phyloP scores from a whole-genome alignment of 163 green algal species.

The Prototheca wickerhamii region DNA sequence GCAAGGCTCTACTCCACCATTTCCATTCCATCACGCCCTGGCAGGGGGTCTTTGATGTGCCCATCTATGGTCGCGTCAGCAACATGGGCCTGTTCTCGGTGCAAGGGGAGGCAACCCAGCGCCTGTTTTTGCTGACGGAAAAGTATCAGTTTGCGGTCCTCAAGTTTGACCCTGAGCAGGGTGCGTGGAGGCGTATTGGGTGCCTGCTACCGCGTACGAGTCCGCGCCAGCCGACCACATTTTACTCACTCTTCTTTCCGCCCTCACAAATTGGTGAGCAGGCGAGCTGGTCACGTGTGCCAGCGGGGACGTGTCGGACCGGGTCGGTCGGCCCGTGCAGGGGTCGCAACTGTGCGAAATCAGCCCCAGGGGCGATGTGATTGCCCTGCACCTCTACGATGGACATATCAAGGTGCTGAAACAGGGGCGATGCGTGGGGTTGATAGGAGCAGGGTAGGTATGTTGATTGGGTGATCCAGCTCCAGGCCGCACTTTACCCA shows the following conservation, averaged over 20 bases:
- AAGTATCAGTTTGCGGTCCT: neutral
- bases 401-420: constrained; percentile 89
- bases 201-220: neutral
- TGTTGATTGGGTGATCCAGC: neutral
- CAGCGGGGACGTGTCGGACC: constrained; percentile 69
- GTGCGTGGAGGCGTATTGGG: neutral
- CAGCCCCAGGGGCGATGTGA: constrained; percentile 66
- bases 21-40: neutral
- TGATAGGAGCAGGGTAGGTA: neutral
- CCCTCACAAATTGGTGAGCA: constrained; percentile 10
- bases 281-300: constrained; percentile 74
- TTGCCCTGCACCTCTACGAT: constrained; percentile 93
- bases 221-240: neutral
- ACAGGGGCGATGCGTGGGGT: neutral
- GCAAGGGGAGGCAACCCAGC: constrained; percentile 51
- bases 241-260: neutral
- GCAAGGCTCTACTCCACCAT: neutral
- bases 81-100: constrained; percentile 79
- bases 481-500: neutral
- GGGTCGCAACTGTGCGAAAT: constrained; percentile 76
- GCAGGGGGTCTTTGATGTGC: constrained; percentile 79
- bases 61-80: constrained; percentile 88
- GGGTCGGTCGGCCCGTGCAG: constrained; percentile 69
- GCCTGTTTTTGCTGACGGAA: constrained; percentile 80
- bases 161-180: constrained; percentile 1